A percentile compares a stretch with the other conserved stretches of the same genome.
Evolutionary conservation across 192 early-diverging fungal species (phyloP).

Genomic region (Podila horticola): DNA sequence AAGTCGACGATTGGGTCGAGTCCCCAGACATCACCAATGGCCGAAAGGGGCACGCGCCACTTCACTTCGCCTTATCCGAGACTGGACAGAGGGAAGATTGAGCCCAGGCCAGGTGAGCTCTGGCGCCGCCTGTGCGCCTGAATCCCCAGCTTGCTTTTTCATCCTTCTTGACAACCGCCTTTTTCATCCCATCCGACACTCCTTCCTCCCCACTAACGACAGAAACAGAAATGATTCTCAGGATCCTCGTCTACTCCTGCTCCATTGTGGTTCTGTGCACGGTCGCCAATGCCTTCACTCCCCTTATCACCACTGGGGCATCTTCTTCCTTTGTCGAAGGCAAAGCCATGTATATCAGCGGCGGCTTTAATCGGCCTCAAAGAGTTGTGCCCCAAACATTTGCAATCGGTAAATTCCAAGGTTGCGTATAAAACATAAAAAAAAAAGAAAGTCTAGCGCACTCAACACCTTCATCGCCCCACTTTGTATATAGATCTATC

Average conservation of each 20-base stretch:
- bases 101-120: too few species aligned
- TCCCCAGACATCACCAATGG: too few species aligned
- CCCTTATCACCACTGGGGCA: neutral
- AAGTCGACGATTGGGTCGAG: too few species aligned
- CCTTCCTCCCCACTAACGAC: neutral
- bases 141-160: too few species aligned
- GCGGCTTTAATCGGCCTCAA: neutral
- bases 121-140: too few species aligned
- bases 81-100: too few species aligned
- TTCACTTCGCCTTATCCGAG: too few species aligned
- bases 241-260: neutral
- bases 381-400: neutral
- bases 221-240: neutral
- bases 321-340: neutral
- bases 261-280: neutral
- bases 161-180: too few species aligned
- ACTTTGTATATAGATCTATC: neutral
- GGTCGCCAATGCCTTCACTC: neutral
- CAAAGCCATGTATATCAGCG: slow-evolving; percentile 2
- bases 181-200: neutral
- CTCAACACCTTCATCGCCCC: too few species aligned
- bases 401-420: neutral
- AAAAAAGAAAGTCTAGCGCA: too few species aligned
- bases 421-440: too few species aligned
- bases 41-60: too few species aligned